A percentile compares a stretch with the other conserved stretches of the same genome.
phyloP scores from a whole-genome alignment of 768 basidiomycete species.

The Boletus fagicola region DNA sequence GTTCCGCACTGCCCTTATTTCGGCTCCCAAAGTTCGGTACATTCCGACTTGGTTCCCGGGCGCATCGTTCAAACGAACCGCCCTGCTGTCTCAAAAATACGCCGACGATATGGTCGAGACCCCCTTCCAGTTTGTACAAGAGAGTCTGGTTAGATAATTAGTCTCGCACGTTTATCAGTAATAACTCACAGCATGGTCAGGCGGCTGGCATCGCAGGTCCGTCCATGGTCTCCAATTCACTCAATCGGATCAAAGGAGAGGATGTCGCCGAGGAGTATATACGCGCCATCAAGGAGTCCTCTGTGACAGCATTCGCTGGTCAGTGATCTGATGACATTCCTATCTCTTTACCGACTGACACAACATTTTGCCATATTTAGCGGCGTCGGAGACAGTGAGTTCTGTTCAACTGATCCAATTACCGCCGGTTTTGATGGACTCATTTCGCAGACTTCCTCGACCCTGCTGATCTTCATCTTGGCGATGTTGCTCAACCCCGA shows the following conservation, averaged over 20 bases:
- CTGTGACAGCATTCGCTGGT: conserved; percentile 33
- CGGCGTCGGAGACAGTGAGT: conserved; percentile 32
- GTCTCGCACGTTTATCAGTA: not conserved
- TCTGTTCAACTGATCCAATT: not conserved
- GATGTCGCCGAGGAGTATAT: conserved; percentile 7
- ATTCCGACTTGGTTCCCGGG: conserved; percentile 44
- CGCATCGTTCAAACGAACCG: conserved; percentile 34
- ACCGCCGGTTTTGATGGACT: not conserved
- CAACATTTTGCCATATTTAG: conserved; percentile 5
- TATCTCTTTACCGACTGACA: not conserved
- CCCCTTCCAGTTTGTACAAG: conserved; percentile 35
- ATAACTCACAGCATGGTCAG: conserved; percentile 10
- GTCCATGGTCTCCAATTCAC: conserved; percentile 29
- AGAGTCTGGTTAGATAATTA: conserved; percentile 28
- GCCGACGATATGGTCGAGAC: conserved; percentile 25
- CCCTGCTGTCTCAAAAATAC: conserved; percentile 20
- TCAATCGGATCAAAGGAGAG: conserved; percentile 13
- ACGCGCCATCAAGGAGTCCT: conserved; percentile 28
- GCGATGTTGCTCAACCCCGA: conserved; percentile 39
- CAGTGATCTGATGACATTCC: not conserved
- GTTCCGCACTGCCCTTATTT: not conserved
- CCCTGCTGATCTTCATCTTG: conserved; percentile 30
- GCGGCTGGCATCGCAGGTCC: conserved; percentile 23
- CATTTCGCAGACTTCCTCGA: conserved; percentile 31
- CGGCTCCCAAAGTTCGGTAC: conserved; percentile 27